Evolutionary conservation across 2,329 filamentous ascomycete genomes (phyloP), one percentile per base, ranked within the genome.

Genomic region (Colletotrichum lini): DNA sequence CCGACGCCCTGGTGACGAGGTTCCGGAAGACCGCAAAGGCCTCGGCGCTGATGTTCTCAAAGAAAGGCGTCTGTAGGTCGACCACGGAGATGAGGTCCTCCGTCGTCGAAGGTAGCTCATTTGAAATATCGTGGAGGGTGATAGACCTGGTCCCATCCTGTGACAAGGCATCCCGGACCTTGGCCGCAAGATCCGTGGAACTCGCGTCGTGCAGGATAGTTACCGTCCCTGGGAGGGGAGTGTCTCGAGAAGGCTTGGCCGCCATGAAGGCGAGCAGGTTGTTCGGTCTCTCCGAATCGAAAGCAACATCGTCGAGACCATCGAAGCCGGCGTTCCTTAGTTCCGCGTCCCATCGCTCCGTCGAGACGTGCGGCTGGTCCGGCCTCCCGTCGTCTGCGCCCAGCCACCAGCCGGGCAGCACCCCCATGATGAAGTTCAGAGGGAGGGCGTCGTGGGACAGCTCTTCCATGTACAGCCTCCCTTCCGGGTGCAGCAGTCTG

Each of bases 391-490:
- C 80, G 1, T 76, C 70, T 4, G 54, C 70, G 3, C 81, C 81
- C 0, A 79, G 72, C 82, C 81, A 83, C 81, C 82, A 83, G 5
- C 77, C 79, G 0, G 77, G 72, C 2, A 80, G 72, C 0, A 75
- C 65, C 1, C 80, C 79, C 40, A 79, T 75, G 12, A 80, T 74
- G 67, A 74, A 78, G 56, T 78, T 79, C 30, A 77, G 23, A 3
- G 53, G 52, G 7, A 62, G 44, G 1, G 54, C 16, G 1, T 63
- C 26, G 18, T 40, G 15, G 6, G 61, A 64, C 3, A 73, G 44
- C 35, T 73, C 72, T 18, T 65, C 50, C 45, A 73, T 65, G 12
- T 66, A 54, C 0, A 82, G 72, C 23, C 75, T 74, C 0, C 82
- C 82, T 9, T 76, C 75, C 0, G 80, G 79, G 7, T 75, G 72